Percentiles rank a stretch among this genome's conserved stretches.
phyloP scores from a whole-genome alignment of 2,329 filamentous ascomycete species.

The Xylariaceae sp. region DNA sequence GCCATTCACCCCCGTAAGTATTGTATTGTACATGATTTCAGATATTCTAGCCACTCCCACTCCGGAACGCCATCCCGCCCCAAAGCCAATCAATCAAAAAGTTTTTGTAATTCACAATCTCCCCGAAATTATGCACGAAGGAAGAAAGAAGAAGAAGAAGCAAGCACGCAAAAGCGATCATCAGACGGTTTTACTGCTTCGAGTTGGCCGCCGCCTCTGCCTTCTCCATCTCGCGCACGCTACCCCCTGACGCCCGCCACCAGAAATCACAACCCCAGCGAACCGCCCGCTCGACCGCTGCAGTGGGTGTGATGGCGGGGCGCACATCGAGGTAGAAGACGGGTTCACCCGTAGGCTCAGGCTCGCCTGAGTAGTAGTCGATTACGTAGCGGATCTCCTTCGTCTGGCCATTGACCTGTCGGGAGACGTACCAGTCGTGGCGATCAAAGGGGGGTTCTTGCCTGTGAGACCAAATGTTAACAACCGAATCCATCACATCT shows the following conservation, averaged over 20 bases:
- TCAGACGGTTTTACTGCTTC: neutral
- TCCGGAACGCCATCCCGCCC: slow-evolving; percentile 12
- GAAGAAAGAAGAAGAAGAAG: neutral
- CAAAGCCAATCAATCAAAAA: neutral
- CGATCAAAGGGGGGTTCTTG: slow-evolving; percentile 88
- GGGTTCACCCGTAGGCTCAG: slow-evolving; percentile 79
- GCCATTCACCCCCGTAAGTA: neutral
- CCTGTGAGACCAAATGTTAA: slow-evolving; percentile 36
- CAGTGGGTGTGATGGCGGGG: slow-evolving; percentile 76
- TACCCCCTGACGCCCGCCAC: slow-evolving; percentile 79
- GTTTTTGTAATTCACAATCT: neutral
- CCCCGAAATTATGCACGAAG: neutral
- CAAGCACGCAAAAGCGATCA: neutral
- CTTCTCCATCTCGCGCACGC: slow-evolving; percentile 45
- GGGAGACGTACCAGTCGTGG: slow-evolving; percentile 92
- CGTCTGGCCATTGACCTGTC: slow-evolving; percentile 60
- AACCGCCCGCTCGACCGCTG: slow-evolving; percentile 74
- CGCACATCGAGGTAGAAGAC: slow-evolving; percentile 95
- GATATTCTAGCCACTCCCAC: neutral
- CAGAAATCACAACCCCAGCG: slow-evolving; percentile 91
- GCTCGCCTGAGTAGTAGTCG: slow-evolving; percentile 85
- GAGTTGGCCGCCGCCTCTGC: slow-evolving; percentile 6
- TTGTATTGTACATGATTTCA: slow-evolving; percentile 7
- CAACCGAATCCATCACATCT: too few species aligned
- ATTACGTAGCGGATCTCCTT: slow-evolving; percentile 91